Conservation (phyloP, 2,329 filamentous ascomycete genomes). For the Ophiostoma sp. region DNA sequence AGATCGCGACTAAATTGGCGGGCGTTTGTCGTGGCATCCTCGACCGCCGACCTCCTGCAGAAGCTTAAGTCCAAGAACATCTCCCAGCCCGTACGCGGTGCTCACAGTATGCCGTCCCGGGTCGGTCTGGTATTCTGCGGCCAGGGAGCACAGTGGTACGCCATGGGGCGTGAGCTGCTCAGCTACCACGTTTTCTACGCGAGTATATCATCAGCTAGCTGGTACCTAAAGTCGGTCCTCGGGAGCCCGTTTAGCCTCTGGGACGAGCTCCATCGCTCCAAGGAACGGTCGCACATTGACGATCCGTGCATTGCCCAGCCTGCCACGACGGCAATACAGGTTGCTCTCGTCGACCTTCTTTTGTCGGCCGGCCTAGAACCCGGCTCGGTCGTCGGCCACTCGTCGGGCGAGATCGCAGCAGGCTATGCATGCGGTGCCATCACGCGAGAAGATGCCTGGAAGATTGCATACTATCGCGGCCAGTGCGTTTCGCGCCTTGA, state of each 20-base stretch:
- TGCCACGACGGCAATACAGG: conserved; percentile 33
- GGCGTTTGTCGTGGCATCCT: conserved; percentile 21
- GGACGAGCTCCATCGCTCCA: conserved; percentile 21
- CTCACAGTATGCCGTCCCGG: conserved; percentile 11
- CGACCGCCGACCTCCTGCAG: conserved; percentile 19
- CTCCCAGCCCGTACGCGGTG: conserved; percentile 20
- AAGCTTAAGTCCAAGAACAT: conserved; percentile 31
- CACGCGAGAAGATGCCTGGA: conserved; percentile 31
- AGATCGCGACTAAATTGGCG: conserved; percentile 24
- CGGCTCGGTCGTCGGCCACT: conserved; percentile 33
- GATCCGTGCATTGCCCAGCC: conserved; percentile 32
- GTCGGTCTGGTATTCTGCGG: conserved; percentile 35
- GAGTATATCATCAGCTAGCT: conserved; percentile 31
- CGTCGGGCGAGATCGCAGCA: conserved; percentile 37
- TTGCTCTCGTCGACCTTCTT: conserved; percentile 35
- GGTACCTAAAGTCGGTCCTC: conserved; percentile 28
- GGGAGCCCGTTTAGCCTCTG: conserved; percentile 30
- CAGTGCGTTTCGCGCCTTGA: conserved; percentile 30
- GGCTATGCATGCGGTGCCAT: conserved; percentile 33
- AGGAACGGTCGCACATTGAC: conserved; percentile 28
- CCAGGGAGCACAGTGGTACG: conserved; percentile 36
- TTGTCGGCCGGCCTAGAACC: conserved; percentile 30
- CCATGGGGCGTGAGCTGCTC: conserved; percentile 37
- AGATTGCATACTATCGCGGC: conserved; percentile 34
- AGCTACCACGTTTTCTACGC: conserved; percentile 29